phyloP scores from a whole-genome alignment of 2,329 filamentous ascomycete genomes.

The Colletotrichum sp. region DNA sequence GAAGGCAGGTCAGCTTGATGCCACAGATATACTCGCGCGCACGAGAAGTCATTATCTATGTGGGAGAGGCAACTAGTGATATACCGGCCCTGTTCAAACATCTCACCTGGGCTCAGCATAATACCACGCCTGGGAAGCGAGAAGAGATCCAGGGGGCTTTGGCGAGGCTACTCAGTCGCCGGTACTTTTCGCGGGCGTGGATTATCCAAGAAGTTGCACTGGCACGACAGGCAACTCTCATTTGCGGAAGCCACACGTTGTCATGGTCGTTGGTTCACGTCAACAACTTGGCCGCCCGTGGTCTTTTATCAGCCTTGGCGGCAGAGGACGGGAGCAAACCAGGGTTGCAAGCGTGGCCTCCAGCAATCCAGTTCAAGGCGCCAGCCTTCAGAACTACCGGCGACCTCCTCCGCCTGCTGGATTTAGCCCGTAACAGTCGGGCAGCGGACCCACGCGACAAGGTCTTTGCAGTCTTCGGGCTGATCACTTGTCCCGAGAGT shows the following conservation, averaged over 20 bases:
- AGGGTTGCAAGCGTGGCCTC: neutral
- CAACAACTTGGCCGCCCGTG: neutral
- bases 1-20: conserved; percentile 22
- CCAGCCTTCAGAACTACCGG: neutral
- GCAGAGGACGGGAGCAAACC: neutral
- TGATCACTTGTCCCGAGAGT: conserved; percentile 23
- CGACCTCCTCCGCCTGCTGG: neutral
- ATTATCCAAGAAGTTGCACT: conserved; percentile 31
- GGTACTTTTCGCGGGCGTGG: conserved; percentile 1
- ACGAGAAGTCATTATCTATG: conserved; percentile 6
- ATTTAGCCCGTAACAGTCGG: neutral
- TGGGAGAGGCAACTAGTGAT: conserved; percentile 15
- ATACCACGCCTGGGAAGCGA: neutral
- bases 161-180: neutral
- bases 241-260: neutral
- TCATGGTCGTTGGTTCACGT: conserved; percentile 7
- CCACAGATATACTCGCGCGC: conserved; percentile 13
- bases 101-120: neutral
- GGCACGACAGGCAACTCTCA: conserved; percentile 17
- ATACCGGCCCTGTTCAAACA: conserved; percentile 4
- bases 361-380: neutral
- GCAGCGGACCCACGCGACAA: conserved; percentile 29
- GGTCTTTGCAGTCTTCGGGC: conserved; percentile 27
- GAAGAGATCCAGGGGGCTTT: neutral
- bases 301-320: fast-evolving